Percentiles rank a stretch among this genome's conserved stretches.
These are phyloP conservation scores for Acanthochlamys bracteata DNA, from an alignment of 106 monocot species.

Conservation along the genomic window DNA sequence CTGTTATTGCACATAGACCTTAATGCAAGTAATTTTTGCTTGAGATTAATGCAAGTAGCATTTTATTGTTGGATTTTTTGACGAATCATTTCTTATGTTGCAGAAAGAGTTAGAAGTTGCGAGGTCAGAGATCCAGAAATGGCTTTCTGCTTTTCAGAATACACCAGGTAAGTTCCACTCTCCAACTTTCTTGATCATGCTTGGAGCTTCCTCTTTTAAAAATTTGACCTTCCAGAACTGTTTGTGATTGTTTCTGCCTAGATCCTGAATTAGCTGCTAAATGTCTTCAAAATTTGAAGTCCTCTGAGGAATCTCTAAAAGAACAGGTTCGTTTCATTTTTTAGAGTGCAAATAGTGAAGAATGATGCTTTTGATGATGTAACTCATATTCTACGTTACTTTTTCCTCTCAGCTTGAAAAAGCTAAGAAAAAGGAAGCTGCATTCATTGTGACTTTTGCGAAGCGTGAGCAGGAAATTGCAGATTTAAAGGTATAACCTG, in stretches of 20 bases:
- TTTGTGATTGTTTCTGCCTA: conserved; percentile 16
- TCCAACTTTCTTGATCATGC: too few relatives aligned
- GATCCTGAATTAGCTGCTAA: conserved; percentile 59
- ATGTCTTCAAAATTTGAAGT: conserved; percentile 73
- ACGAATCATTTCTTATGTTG: neutral
- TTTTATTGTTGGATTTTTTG: too few relatives aligned
- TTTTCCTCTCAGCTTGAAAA: conserved; percentile 76
- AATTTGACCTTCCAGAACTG: neutral
- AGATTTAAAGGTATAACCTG: conserved; percentile 79
- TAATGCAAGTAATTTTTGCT: too few relatives aligned
- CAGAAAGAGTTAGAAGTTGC: conserved; percentile 50
- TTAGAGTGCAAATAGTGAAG: neutral
- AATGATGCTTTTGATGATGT: neutral
- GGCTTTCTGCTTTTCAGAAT: conserved; percentile 70
- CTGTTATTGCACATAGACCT: too few relatives aligned
- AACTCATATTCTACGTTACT: neutral
- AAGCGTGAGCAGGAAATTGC: conserved; percentile 95
- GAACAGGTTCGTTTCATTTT: conserved; percentile 57
- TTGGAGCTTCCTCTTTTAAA: neutral
- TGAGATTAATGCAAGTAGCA: too few relatives aligned
- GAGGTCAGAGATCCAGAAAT: conserved; percentile 57
- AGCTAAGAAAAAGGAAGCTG: conserved; percentile 96
- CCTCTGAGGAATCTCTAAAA: conserved; percentile 83
- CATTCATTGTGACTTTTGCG: conserved; percentile 91
- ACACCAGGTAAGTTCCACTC: conserved; percentile 42